Conservation (phyloP, 305 asterid genomes). For the Fraxinus sp. region DNA sequence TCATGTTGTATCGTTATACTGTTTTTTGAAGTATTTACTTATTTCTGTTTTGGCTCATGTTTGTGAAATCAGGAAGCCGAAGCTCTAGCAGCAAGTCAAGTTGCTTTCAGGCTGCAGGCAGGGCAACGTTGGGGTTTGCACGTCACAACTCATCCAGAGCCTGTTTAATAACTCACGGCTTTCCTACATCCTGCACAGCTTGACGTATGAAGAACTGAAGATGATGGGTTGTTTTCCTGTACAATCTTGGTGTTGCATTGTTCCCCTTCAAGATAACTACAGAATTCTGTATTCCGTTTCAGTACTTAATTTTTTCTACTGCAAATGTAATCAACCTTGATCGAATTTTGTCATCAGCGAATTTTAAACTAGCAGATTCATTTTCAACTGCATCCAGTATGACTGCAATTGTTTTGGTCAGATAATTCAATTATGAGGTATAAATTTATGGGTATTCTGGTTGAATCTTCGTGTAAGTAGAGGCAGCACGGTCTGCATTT, state of each 20-base stretch:
- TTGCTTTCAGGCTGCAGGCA: constrained; percentile 48
- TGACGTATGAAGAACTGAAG: neutral
- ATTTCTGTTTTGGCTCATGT: neutral
- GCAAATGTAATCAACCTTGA: neutral
- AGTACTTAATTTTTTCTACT: neutral
- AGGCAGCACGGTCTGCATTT: too few relatives aligned
- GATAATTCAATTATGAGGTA: neutral
- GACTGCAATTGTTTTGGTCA: neutral
- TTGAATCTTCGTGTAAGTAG: neutral
- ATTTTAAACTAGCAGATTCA: neutral
- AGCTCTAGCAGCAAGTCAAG: constrained; percentile 45
- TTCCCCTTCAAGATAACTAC: neutral
- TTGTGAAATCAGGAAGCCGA: constrained; percentile 44
- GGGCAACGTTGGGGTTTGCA: constrained; percentile 49
- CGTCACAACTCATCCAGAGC: constrained; percentile 22
- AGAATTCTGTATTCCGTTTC: neutral
- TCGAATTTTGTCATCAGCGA: neutral
- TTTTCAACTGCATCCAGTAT: neutral
- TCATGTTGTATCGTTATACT: neutral
- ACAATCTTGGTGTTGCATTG: neutral
- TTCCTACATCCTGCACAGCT: constrained; percentile 13
- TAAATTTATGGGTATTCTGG: neutral
- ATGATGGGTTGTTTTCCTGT: neutral
- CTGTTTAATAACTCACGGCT: constrained; percentile 11
- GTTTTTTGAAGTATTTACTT: neutral